Evolutionary conservation across 352 stramenopile species (phyloP).

Genomic region (Globisporangium spiculum): DNA sequence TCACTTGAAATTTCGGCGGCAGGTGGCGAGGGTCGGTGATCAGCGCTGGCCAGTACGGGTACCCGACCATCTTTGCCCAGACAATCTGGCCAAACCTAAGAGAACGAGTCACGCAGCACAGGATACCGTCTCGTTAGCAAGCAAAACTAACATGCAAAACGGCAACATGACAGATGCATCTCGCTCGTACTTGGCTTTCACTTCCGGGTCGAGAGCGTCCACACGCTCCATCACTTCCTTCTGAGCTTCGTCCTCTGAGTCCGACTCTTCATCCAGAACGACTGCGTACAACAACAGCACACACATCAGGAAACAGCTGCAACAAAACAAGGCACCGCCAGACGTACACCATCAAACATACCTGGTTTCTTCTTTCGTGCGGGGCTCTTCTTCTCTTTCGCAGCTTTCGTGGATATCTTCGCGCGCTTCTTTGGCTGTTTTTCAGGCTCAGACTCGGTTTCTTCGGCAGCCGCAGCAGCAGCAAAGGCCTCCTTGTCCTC

Average conservation of each 20-base stretch:
- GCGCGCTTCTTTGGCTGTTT: slow-evolving; percentile 44
- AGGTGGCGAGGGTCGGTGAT: slow-evolving; percentile 64
- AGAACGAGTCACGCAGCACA: not conserved
- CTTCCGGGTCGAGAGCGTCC: slow-evolving; percentile 45
- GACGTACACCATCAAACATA: not conserved
- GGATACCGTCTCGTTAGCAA: not conserved
- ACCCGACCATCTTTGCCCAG: slow-evolving; percentile 82
- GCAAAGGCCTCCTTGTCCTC: not conserved
- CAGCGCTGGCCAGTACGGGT: slow-evolving; percentile 78
- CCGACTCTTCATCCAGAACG: slow-evolving; percentile 24
- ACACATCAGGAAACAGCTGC: not conserved
- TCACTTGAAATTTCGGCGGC: slow-evolving; percentile 38
- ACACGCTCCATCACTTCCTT: slow-evolving; percentile 38
- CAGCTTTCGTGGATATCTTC: slow-evolving; percentile 20
- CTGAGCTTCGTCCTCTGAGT: slow-evolving; percentile 40
- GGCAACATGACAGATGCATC: not conserved
- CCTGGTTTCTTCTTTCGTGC: slow-evolving; percentile 46
- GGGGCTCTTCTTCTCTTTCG: slow-evolving; percentile 27
- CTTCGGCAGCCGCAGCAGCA: slow-evolving; percentile 19
- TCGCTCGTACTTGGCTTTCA: slow-evolving; percentile 46
- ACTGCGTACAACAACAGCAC: slow-evolving; percentile 1
- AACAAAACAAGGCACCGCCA: not conserved
- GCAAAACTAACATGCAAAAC: not conserved
- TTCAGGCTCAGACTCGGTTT: slow-evolving; percentile 51
- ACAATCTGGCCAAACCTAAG: slow-evolving; percentile 68